Conservation (phyloP, 257 asterid species). For the Vinca minor region DNA sequence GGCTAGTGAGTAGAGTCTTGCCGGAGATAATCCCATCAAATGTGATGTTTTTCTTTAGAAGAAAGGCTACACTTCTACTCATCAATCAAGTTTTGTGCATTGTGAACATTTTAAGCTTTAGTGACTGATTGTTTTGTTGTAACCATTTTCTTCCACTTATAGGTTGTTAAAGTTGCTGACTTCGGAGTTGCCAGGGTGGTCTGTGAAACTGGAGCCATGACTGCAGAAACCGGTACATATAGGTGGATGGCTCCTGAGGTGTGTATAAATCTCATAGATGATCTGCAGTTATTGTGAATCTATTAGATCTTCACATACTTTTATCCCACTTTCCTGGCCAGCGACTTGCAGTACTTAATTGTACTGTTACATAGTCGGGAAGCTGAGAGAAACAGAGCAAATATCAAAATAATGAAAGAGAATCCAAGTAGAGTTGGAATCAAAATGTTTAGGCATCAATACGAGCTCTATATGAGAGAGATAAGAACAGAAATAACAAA, state of each 20-base stretch:
- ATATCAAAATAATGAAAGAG: not conserved
- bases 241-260: conserved; percentile 99
- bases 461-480: not conserved
- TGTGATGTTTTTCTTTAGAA: not conserved
- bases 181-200: conserved; percentile 97
- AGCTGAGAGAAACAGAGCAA: not conserved
- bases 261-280: conserved; percentile 11
- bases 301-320: not conserved
- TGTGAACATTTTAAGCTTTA: not conserved
- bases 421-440: not conserved
- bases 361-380: not conserved
- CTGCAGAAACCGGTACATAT: conserved; percentile 98
- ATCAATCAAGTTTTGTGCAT: not conserved
- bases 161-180: conserved; percentile 98
- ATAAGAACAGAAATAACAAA: not conserved
- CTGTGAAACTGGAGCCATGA: conserved; percentile 82
- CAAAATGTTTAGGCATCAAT: not conserved
- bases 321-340: not conserved
- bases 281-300: not conserved
- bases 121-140: not conserved
- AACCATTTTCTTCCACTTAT: conserved; percentile 8
- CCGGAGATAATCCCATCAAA: not conserved
- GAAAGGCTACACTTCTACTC: not conserved
- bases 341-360: not conserved
- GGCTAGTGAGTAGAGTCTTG: not conserved